Evolutionary conservation across 352 stramenopile species (phyloP).

Genomic region (Globisporangium irregulare): DNA sequence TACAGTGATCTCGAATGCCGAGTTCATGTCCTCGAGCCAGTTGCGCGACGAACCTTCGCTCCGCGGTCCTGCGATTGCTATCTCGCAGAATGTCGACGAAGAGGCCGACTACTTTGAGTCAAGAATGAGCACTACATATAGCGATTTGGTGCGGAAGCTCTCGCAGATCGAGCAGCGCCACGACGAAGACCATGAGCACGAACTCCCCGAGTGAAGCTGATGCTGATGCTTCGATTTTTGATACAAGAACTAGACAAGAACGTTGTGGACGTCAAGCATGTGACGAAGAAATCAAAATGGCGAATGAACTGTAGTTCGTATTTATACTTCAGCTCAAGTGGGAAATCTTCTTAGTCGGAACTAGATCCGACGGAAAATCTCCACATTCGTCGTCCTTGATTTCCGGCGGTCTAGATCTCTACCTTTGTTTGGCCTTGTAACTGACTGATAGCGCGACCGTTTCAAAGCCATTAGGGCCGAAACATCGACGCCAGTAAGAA

Average conservation of each 20-base stretch:
- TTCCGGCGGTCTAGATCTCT: too few species aligned
- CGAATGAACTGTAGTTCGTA: neutral
- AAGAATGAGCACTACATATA: neutral
- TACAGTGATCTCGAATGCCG: slow-evolving; percentile 18
- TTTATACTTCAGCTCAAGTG: neutral
- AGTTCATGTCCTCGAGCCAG: slow-evolving; percentile 23
- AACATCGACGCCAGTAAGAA: too few species aligned
- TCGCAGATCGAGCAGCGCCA: slow-evolving; percentile 18
- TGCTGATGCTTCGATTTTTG: neutral
- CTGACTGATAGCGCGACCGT: too few species aligned
- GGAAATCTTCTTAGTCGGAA: too few species aligned
- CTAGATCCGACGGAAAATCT: too few species aligned
- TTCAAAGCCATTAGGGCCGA: too few species aligned
- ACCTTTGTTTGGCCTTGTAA: too few species aligned
- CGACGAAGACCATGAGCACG: slow-evolving; percentile 15
- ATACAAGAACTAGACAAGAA: neutral
- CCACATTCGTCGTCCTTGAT: too few species aligned
- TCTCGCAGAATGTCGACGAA: slow-evolving; percentile 2
- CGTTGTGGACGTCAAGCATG: neutral
- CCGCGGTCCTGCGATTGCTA: neutral
- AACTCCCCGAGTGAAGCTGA: neutral
- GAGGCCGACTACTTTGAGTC: slow-evolving; percentile 4
- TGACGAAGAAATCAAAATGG: neutral
- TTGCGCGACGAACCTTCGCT: slow-evolving; percentile 25
- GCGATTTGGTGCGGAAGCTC: slow-evolving; percentile 11